phyloP scores from a whole-genome alignment of 306 rosid genomes.

The Pterocarpus macrocarpus region DNA sequence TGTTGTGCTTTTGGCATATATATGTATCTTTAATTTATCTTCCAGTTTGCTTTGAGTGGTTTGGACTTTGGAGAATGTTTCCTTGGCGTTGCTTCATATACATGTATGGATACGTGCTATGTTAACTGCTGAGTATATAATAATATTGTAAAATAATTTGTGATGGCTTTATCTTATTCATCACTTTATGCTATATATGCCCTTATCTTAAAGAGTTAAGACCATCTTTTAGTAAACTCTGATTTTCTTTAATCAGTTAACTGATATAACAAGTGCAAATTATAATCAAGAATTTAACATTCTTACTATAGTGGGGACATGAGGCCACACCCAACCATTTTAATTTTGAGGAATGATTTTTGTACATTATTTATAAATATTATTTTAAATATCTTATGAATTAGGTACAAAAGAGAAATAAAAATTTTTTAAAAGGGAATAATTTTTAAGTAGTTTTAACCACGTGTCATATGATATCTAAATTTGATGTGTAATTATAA shows the following conservation, averaged over 20 bases:
- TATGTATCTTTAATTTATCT: slow-evolving; percentile 21
- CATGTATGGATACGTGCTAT: background rate
- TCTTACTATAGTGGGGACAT: background rate
- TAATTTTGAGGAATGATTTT: too few species aligned
- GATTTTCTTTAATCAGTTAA: background rate
- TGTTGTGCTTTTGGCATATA: slow-evolving; percentile 1
- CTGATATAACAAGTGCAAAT: background rate
- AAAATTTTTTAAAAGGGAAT: too few species aligned
- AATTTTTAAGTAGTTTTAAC: too few species aligned
- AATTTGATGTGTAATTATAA: too few species aligned
- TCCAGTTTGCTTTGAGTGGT: slow-evolving; percentile 36
- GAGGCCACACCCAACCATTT: background rate
- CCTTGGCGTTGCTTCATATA: background rate
- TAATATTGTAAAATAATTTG: slow-evolving; percentile 10
- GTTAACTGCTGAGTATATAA: background rate
- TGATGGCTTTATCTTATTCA: slow-evolving; percentile 20
- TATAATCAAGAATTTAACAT: background rate
- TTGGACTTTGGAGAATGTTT: slow-evolving; percentile 39
- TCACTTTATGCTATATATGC: background rate
- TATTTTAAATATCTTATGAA: too few species aligned
- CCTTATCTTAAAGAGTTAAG: background rate
- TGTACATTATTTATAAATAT: too few species aligned
- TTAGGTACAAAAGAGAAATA: too few species aligned
- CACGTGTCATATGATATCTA: too few species aligned
- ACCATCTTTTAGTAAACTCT: background rate